Base-by-base conservation (phyloP, 2,329 filamentous ascomycete genomes). In the Penicillium sp. region DNA sequence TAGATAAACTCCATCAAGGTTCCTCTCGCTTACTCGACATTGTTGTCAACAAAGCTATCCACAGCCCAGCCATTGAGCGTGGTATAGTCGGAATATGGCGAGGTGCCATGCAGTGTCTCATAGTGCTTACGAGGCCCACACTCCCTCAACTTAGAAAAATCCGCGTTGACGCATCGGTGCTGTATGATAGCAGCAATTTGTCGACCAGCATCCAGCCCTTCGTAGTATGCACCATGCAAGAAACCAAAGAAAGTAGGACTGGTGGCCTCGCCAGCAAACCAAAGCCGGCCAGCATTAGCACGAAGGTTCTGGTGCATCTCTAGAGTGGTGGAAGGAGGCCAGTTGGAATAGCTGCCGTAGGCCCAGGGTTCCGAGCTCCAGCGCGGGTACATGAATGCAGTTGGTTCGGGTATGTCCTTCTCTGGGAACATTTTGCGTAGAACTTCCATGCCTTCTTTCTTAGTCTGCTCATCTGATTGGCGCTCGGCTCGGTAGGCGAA, bases 281-380 rank as follows among this genome's bases (percentile, higher is more conserved):
- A 87, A 3, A 89, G 67, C 0, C 83, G 70, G 8, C 78, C 78
- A 0, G 85, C 70, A 56, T 87, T 87, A n/a, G 85, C 83, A 1
- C 86, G 80, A 10, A 89, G 74, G 59, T 89, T 88, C 65, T 88
- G 81, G 60, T 89, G 86, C 73, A 79, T 82, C 63, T 87, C 81
- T 0, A 89, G 73, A 0, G 82, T 85, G 40, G 84, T 83, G 0
- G 82, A 82, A 0, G 79, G 72, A 0, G 86, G 86, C 86, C 85
- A 89, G 66, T 88, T 88, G 35, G 82, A 85, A 70, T 87, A 89
- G 19, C 80, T 84, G 3, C 86, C 86, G 50, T 79, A 83, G 0
- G 77, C 63, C 79, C 80, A 81, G 2, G 77, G 77, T 32, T 70
- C 71, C 3, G 65, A 62, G 13, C 69, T 81, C 84, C 83, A 86